Evolutionary conservation across 257 asterid species (phyloP), one percentile per base, ranked within the genome.

Genomic region (Nicotiana benthamiana): DNA sequence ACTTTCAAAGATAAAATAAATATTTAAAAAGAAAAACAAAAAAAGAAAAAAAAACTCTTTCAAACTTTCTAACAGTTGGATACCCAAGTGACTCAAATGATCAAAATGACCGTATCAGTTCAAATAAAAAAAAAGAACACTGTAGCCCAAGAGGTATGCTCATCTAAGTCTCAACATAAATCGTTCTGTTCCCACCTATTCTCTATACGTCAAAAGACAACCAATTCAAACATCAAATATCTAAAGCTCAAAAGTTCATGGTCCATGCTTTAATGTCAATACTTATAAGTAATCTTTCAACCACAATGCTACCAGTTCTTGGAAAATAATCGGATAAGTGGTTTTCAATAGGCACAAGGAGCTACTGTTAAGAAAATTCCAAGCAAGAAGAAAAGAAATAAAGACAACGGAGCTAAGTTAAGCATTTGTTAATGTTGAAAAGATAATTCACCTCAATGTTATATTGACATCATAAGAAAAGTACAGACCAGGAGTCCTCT

Each of bases 401-500:
- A 72, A 24, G 78, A 57, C 20, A 72, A 52, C 40, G 46, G 18
- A 72, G 24, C 78, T 46, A 22, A 32, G 16, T 24, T 72, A 72
- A 72, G 60, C 40, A 46, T 34, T 40, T 79, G 57, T 62, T 62
- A 79, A 79, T 15, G 72, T 18, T n/a, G 43, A 79, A 59, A 43
- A 60, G 68, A 77, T 77, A 65, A 57, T 22, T 86, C 75, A 95
- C 99, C 99, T 96, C 87, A 93, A 84, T 51, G 98, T 94, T 87
- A 96, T 89, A 86, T 96, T 94, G 82, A 93, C 97, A 68, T 94
- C 97, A 77, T 96, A 92, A 36, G 99, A 96, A 83, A 96, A 92
- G 86, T 89, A 94, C 65, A 96, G 94, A 68, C 97, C 97, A 13
- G 87, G 90, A 82, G 92, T 92, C 85, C 59, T 84, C 90, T 94